Evolutionary conservation across 2,329 filamentous ascomycete genomes (phyloP).

Genomic region (Beauveria caledonica): DNA sequence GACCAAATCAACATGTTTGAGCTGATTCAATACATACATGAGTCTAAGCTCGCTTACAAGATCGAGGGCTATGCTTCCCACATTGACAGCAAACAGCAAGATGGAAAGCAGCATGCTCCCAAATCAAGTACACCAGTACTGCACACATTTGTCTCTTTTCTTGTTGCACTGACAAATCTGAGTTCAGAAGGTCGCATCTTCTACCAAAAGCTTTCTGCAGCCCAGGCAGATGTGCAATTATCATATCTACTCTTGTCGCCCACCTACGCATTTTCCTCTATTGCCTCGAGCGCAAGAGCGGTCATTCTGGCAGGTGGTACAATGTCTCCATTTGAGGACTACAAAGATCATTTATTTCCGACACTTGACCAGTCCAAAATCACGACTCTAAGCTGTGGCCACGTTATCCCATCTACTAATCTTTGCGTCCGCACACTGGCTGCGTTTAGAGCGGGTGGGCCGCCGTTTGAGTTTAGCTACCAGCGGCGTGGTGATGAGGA

Average conservation of each 20-base stretch:
- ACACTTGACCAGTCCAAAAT: constrained; percentile 56
- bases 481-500: constrained; percentile 60
- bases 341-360: constrained; percentile 77
- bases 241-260: constrained; percentile 88
- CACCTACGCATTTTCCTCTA: constrained; percentile 80
- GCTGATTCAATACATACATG: constrained; percentile 76
- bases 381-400: constrained; percentile 81
- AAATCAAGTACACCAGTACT: constrained; percentile 39
- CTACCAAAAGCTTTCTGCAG: constrained; percentile 39
- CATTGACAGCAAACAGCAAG: constrained; percentile 40
- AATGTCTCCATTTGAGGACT: constrained; percentile 95
- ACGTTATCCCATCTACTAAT: constrained; percentile 80
- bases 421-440: constrained; percentile 69
- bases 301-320: constrained; percentile 91
- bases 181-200: constrained; percentile 63
- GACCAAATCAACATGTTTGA: constrained; percentile 95
- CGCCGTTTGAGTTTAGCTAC: constrained; percentile 78
- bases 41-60: constrained; percentile 89
- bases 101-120: constrained; percentile 17
- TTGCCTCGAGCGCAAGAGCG: constrained; percentile 75
- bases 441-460: constrained; percentile 31
- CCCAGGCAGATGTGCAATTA: constrained; percentile 46
- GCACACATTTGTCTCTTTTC: constrained; percentile 51
- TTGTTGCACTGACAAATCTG: constrained; percentile 78
- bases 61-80: constrained; percentile 79